Percentiles rank a stretch among this genome's conserved stretches.
Evolutionary conservation across 148 eudicot genomes (phyloP).

Genomic region (Agrostemma githago): DNA sequence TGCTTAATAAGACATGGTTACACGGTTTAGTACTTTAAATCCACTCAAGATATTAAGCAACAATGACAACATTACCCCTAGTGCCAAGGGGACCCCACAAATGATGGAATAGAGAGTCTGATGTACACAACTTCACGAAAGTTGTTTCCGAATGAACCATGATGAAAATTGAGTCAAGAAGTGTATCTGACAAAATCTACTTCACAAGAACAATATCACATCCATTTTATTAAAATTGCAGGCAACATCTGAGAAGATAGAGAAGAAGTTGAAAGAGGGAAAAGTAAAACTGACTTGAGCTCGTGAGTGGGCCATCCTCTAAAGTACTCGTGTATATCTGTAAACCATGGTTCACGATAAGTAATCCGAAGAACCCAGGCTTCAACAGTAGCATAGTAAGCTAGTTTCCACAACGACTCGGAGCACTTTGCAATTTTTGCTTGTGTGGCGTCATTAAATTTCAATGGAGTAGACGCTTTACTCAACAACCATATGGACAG

Average conservation of each 20-base stretch:
- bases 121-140: neutral
- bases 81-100: too few species aligned
- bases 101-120: too few species aligned
- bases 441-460: constrained; percentile 39
- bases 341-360: constrained; percentile 70
- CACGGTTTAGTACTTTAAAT: too few species aligned
- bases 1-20: neutral
- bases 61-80: too few species aligned
- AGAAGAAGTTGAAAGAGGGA: neutral
- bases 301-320: constrained; percentile 86
- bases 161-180: neutral
- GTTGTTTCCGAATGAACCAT: neutral
- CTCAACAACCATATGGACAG: constrained; percentile 59
- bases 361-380: constrained; percentile 42
- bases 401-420: constrained; percentile 91
- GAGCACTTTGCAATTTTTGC: constrained; percentile 67
- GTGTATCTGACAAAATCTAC: neutral
- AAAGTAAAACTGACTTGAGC: constrained; percentile 51
- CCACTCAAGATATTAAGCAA: too few species aligned
- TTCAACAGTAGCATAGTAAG: constrained; percentile 75
- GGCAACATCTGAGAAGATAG: neutral
- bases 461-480: constrained; percentile 37
- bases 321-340: constrained; percentile 54
- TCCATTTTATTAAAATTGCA: neutral
- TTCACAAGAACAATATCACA: neutral